A percentile compares a stretch with the other conserved stretches of the same genome.
Conservation (phyloP, 164 flowering plant species). For the Magnolia changhungtana region DNA sequence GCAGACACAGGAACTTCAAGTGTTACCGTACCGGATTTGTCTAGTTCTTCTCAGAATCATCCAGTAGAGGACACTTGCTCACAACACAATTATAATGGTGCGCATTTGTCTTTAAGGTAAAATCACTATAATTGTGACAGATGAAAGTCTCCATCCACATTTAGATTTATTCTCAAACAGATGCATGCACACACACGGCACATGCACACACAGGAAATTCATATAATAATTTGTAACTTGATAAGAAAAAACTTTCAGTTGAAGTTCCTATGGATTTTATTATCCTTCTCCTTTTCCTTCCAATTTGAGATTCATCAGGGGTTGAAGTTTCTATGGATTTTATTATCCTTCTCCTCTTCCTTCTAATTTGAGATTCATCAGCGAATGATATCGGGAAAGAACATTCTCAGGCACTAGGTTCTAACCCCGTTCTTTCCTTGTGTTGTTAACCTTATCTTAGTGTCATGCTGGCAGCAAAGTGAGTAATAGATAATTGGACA, state of each 20-base stretch:
- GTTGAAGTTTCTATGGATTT: not conserved
- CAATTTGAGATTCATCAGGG: not conserved
- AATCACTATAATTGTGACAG: not conserved
- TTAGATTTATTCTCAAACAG: not conserved
- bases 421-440: no score
- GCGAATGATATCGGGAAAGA: not conserved
- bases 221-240: no score
- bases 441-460: no score
- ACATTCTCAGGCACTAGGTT: not conserved
- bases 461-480: not conserved
- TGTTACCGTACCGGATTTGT: constrained; percentile 21
- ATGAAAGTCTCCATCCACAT: not conserved
- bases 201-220: no score
- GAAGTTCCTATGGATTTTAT: not conserved
- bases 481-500: not conserved
- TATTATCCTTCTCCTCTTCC: not conserved
- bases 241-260: not conserved
- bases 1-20: constrained; percentile 20
- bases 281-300: not conserved
- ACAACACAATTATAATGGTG: constrained; percentile 21
- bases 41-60: constrained; percentile 33
- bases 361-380: not conserved
- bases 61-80: constrained; percentile 20
- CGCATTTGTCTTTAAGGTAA: constrained; percentile 53
- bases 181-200: no score